phyloP scores from a whole-genome alignment of 495 filamentous ascomycete species.

The Tuber aestivum region DNA sequence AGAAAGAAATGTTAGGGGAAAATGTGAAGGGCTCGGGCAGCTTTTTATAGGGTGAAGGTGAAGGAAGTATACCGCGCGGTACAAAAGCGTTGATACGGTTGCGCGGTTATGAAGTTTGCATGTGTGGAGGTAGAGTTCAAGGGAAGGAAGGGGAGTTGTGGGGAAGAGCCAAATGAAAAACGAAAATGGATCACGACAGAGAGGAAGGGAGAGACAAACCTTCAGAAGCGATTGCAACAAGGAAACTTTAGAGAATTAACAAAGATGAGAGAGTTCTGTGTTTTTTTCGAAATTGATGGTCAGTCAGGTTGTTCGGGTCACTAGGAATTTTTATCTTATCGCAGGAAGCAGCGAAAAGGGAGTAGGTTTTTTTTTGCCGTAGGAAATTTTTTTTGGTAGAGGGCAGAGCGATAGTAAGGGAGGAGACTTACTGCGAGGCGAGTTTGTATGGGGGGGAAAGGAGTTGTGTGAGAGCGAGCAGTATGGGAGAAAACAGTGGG shows the following conservation, averaged over 20 bases:
- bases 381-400: slow-evolving; percentile 25
- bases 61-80: not conserved
- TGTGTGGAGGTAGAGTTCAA: slow-evolving; percentile 30
- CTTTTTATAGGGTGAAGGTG: not conserved
- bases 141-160: slow-evolving; percentile 12
- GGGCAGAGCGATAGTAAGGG: slow-evolving; percentile 18
- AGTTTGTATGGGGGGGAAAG: slow-evolving; percentile 36
- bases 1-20: not conserved
- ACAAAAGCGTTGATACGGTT: not conserved
- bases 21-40: slow-evolving; percentile 1
- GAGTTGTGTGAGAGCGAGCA: slow-evolving; percentile 38
- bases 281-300: slow-evolving; percentile 36
- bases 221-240: slow-evolving; percentile 23
- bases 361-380: slow-evolving; percentile 18
- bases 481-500: slow-evolving; percentile 41
- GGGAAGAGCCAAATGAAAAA: slow-evolving; percentile 4
- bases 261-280: slow-evolving; percentile 35
- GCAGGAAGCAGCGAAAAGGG: slow-evolving; percentile 23
- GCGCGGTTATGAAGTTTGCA: slow-evolving; percentile 8
- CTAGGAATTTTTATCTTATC: slow-evolving; percentile 38
- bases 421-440: slow-evolving; percentile 41
- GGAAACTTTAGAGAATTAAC: slow-evolving; percentile 20
- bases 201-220: slow-evolving; percentile 37
- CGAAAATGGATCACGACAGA: slow-evolving; percentile 29
- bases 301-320: not conserved